phyloP scores from a whole-genome alignment of 1,284 basidiomycete species.

The Melampsora larici-populina region DNA sequence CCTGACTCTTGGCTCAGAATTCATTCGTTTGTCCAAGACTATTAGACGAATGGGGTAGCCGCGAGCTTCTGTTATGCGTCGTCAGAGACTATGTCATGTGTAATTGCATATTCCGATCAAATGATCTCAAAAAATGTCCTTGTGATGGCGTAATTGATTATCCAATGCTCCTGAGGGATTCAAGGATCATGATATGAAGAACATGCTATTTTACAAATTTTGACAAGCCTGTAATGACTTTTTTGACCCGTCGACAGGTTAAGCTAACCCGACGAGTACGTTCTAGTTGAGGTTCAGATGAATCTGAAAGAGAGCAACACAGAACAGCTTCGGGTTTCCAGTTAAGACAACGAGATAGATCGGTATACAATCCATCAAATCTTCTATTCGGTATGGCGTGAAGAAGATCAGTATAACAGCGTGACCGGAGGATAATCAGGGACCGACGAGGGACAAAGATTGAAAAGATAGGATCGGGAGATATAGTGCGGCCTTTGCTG shows the following conservation, averaged over 20 bases:
- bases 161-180: too few species aligned
- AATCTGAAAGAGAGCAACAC: conserved; percentile 48
- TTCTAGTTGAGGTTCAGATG: conserved; percentile 54
- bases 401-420: conserved; percentile 67
- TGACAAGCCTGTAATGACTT: conserved; percentile 49
- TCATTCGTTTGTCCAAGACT: too few species aligned
- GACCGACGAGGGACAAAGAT: conserved; percentile 78
- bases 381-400: conserved; percentile 59
- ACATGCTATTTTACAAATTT: conserved; percentile 34
- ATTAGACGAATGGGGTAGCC: too few species aligned
- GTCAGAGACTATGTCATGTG: too few species aligned
- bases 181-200: neutral
- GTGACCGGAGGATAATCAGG: conserved; percentile 68
- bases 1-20: too few species aligned
- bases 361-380: conserved; percentile 58
- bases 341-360: conserved; percentile 12
- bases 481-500: conserved; percentile 60
- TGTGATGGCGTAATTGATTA: too few species aligned
- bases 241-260: conserved; percentile 74
- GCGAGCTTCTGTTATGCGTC: too few species aligned
- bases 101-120: too few species aligned
- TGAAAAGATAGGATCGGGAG: conserved; percentile 65
- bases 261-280: conserved; percentile 71
- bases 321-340: conserved; percentile 43
- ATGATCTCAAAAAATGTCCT: too few species aligned